These are phyloP conservation scores for Scheffersomyces amazonensis DNA, from an alignment of 805 yeast genomes.

Conservation along the genomic window DNA sequence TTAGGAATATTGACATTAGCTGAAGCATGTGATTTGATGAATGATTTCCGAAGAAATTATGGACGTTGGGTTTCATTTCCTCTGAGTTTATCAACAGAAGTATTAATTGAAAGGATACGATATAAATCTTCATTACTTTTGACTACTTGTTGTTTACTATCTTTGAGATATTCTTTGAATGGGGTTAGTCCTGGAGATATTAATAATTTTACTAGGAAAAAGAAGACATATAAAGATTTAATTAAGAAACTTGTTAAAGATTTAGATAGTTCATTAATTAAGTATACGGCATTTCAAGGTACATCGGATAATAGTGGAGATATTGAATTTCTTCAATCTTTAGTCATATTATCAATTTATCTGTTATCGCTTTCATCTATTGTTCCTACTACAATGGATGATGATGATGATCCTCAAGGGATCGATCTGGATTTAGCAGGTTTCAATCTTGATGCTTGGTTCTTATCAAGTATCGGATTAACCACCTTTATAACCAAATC, in stretches of 20 bases:
- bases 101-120: conserved; percentile 48
- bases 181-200: conserved; percentile 23
- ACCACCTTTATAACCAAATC: conserved; percentile 58
- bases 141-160: conserved; percentile 62
- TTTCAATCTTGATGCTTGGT: conserved; percentile 67
- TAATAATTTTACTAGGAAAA: conserved; percentile 16
- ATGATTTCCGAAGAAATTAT: conserved; percentile 61
- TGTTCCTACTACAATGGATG: conserved; percentile 15
- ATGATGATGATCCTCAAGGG: conserved; percentile 9
- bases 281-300: conserved; percentile 20
- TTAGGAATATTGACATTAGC: conserved; percentile 45
- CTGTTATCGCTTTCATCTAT: conserved; percentile 56
- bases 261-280: conserved; percentile 41
- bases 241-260: conserved; percentile 49
- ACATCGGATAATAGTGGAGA: conserved; percentile 17
- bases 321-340: conserved; percentile 64
- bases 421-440: conserved; percentile 11
- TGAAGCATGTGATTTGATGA: conserved; percentile 50
- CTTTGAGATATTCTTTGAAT: conserved; percentile 49
- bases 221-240: conserved; percentile 39
- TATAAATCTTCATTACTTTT: conserved; percentile 58
- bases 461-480: conserved; percentile 61
- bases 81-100: conserved; percentile 43
- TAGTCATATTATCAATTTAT: conserved; percentile 64
- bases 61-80: conserved; percentile 82